Percentiles rank a stretch among this genome's conserved stretches.
phyloP scores from a whole-genome alignment of 2,329 filamentous ascomycete genomes.

The Exophiala alcalophila region DNA sequence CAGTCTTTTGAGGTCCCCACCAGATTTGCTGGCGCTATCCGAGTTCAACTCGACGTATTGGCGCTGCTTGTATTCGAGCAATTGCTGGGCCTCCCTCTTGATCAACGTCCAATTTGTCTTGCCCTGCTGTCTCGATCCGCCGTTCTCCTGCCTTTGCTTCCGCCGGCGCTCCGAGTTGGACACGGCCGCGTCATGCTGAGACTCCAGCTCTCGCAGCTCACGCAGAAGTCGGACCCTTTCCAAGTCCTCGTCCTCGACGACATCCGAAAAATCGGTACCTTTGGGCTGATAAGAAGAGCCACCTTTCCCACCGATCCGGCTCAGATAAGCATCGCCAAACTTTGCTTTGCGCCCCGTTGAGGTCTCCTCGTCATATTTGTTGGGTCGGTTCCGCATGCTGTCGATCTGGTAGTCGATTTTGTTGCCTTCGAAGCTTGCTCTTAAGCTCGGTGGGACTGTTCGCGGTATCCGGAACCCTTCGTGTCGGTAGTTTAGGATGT shows the following conservation, averaged over 20 bases:
- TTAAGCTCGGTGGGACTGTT: constrained; percentile 83
- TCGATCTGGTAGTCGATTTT: constrained; percentile 95
- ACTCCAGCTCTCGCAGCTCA: constrained; percentile 83
- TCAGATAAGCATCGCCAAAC: constrained; percentile 95
- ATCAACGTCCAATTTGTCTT: constrained; percentile 76
- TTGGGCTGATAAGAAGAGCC: constrained; percentile 66
- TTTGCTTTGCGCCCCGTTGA: constrained; percentile 88
- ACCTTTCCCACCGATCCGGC: constrained; percentile 75
- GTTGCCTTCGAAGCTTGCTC: constrained; percentile 88
- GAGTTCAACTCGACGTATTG: constrained; percentile 66
- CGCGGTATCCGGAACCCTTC: constrained; percentile 93
- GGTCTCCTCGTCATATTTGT: constrained; percentile 69
- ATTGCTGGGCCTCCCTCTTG: constrained; percentile 88
- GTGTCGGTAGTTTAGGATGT: constrained; percentile 93
- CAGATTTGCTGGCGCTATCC: constrained; percentile 62
- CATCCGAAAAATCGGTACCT: constrained; percentile 85
- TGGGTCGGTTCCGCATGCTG: constrained; percentile 61
- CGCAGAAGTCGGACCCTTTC: constrained; percentile 94
- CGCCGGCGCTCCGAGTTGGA: constrained; percentile 64
- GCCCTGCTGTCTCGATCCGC: constrained; percentile 33
- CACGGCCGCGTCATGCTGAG: constrained; percentile 81
- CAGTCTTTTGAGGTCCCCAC: constrained; percentile 71
- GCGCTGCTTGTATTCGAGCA: constrained; percentile 90
- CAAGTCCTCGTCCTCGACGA: constrained; percentile 88
- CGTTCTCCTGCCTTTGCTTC: constrained; percentile 34